Evolutionary conservation across 306 rosid genomes (phyloP).

Genomic region (Sesbania bispinosa): DNA sequence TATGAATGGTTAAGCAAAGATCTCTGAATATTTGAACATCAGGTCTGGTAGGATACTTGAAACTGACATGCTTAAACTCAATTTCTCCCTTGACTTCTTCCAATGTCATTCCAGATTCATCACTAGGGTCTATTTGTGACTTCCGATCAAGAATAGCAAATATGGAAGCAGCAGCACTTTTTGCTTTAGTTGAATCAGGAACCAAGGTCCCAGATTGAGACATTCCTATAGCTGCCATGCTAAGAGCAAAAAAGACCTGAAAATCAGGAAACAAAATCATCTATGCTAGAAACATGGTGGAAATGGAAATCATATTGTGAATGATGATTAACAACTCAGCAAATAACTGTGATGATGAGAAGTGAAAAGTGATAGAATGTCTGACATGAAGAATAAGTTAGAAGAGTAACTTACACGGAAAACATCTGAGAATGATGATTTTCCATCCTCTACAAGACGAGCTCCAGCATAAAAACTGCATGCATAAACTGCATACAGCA

Average conservation of each 20-base stretch:
- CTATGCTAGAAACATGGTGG: neutral
- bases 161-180: slow-evolving; percentile 60
- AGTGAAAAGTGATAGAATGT: neutral
- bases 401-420: slow-evolving; percentile 44
- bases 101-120: slow-evolving; percentile 44
- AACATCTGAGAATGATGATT: slow-evolving; percentile 47
- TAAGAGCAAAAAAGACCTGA: slow-evolving; percentile 69
- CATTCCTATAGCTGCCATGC: slow-evolving; percentile 52
- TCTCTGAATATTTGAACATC: slow-evolving; percentile 54
- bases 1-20: slow-evolving; percentile 53
- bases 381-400: neutral
- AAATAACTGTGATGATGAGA: neutral
- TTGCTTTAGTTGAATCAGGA: slow-evolving; percentile 51
- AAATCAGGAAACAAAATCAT: neutral
- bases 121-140: slow-evolving; percentile 55
- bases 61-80: slow-evolving; percentile 53
- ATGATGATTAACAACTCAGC: neutral
- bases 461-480: slow-evolving; percentile 63
- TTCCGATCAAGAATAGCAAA: slow-evolving; percentile 65
- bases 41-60: slow-evolving; percentile 72
- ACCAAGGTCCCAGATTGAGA: slow-evolving; percentile 54
- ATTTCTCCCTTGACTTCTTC: slow-evolving; percentile 61
- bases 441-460: slow-evolving; percentile 57
- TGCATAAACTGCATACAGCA: slow-evolving; percentile 39
- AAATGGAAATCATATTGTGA: neutral